These are phyloP conservation scores for Ustilago bromivora DNA, from an alignment of 1,284 basidiomycete genomes.

Conservation along the genomic window DNA sequence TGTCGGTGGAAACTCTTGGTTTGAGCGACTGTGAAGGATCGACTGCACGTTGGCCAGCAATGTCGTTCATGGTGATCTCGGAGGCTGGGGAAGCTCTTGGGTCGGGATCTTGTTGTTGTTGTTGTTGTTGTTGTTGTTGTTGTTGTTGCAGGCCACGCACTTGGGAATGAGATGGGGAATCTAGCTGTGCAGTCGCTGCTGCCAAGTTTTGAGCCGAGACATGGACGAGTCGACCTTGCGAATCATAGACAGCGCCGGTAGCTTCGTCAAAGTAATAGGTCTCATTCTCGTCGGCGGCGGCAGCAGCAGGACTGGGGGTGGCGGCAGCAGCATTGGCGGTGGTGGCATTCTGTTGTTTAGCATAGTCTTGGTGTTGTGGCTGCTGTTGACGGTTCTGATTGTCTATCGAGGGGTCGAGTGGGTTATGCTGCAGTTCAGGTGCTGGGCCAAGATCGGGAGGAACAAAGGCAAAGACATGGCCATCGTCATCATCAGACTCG, in stretches of 20 bases:
- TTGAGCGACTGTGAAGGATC: constrained; percentile 23
- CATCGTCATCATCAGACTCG: constrained; percentile 64
- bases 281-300: constrained; percentile 36
- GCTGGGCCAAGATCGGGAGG: constrained; percentile 57
- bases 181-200: neutral
- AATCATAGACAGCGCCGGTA: constrained; percentile 64
- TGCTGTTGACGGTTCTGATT: constrained; percentile 41
- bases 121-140: neutral
- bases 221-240: constrained; percentile 58
- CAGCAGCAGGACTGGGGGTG: neutral
- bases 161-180: constrained; percentile 10
- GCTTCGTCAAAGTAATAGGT: constrained; percentile 65
- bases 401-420: constrained; percentile 51
- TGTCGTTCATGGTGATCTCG: constrained; percentile 30
- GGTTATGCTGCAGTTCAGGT: constrained; percentile 45
- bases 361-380: neutral
- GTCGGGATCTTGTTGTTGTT: constrained; percentile 2
- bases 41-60: constrained; percentile 4
- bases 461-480: constrained; percentile 67
- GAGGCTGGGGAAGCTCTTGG: constrained; percentile 17
- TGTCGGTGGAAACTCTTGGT: constrained; percentile 34
- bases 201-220: constrained; percentile 39
- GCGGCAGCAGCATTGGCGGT: neutral
- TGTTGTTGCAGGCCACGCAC: constrained; percentile 7
- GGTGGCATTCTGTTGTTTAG: constrained; percentile 15